Evolutionary conservation across 2,329 filamentous ascomycete species (phyloP), one percentile per base, ranked within the genome.

Genomic region (Shiraia sp.): DNA sequence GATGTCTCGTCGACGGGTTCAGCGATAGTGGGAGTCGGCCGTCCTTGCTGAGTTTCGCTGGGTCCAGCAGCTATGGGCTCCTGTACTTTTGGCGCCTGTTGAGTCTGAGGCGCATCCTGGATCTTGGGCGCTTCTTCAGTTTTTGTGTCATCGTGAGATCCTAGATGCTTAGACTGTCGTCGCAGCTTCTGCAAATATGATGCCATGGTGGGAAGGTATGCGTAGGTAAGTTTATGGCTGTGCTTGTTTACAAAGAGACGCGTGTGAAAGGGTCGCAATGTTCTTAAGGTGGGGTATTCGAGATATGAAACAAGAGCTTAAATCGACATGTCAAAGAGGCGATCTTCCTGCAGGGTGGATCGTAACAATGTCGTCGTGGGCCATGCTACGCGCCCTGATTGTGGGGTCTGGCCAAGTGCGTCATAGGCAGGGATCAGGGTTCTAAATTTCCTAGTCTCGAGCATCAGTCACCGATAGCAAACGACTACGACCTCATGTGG

Each of bases 101-200:
- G 44, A 9, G 42, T 32, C 30, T 55, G 55, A 4, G 47, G 10
- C 16, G 51, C 22, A 9, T 53, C 52, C 19, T 53, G 46, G 4
- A 42, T 34, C 22, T 49, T 48, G 5, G 42, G 29, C 16, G 33
- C 6, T 6, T 51, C 45, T 14, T 36, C 34, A 9, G 42, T 35
- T 32, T 41, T 59, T 17, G 36, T 43, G 24, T 40, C 51, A 37
- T 15, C 49, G 28, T 47, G 44, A 12, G 55, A 45, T 6, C 55
- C 50, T 2, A 51, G 36, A 40, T 68, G 60, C 45, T 66, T 67
- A 2, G 61, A 62, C 40, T 65, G 59, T 10, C 59, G 59, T 8
- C 60, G 61, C 26, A 66, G 49, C 42, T 67, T 68, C 33, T 67
- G 63, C 5, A 66, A 45, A 32, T 65, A 66, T 13, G 57, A 57